Evolutionary conservation across 1,139 yeast species (phyloP).

Genomic region (Hyphopichia burtonii): DNA sequence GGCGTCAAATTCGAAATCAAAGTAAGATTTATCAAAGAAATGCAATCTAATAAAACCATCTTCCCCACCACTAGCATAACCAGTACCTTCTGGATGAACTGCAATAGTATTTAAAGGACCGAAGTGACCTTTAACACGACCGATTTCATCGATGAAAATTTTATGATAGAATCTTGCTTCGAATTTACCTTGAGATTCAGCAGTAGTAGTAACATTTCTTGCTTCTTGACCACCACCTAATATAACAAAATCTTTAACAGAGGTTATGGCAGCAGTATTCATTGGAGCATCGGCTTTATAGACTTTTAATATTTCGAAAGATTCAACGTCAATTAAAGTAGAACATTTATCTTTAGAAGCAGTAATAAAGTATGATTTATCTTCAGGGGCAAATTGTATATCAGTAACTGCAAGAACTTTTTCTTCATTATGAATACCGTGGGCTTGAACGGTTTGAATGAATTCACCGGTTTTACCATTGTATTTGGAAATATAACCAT

Average conservation of each 20-base stretch:
- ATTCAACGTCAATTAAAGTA: slow-evolving; percentile 75
- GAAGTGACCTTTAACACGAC: slow-evolving; percentile 97
- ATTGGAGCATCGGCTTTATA: slow-evolving; percentile 90
- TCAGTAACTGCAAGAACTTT: slow-evolving; percentile 63
- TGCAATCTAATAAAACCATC: slow-evolving; percentile 97
- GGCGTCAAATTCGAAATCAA: slow-evolving; percentile 88
- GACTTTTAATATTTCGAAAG: slow-evolving; percentile 68
- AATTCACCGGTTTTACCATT: slow-evolving; percentile 75
- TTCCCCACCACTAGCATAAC: slow-evolving; percentile 96
- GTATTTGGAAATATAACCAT: slow-evolving; percentile 81
- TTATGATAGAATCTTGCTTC: slow-evolving; percentile 97
- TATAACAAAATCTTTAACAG: slow-evolving; percentile 85
- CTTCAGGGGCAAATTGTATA: slow-evolving; percentile 80
- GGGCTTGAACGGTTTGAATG: slow-evolving; percentile 58
- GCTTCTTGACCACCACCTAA: slow-evolving; percentile 99
- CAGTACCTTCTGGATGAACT: slow-evolving; percentile 90
- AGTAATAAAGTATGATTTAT: slow-evolving; percentile 85
- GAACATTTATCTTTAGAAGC: slow-evolving; percentile 92
- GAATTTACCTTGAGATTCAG: slow-evolving; percentile 92
- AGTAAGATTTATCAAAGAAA: slow-evolving; percentile 87
- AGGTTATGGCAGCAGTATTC: slow-evolving; percentile 94
- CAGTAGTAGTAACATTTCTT: slow-evolving; percentile 93
- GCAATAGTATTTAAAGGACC: slow-evolving; percentile 97
- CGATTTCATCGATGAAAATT: slow-evolving; percentile 91
- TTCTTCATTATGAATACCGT: slow-evolving; percentile 62